Conservation (phyloP, 208 protist species). For the Leishmania turanica region DNA sequence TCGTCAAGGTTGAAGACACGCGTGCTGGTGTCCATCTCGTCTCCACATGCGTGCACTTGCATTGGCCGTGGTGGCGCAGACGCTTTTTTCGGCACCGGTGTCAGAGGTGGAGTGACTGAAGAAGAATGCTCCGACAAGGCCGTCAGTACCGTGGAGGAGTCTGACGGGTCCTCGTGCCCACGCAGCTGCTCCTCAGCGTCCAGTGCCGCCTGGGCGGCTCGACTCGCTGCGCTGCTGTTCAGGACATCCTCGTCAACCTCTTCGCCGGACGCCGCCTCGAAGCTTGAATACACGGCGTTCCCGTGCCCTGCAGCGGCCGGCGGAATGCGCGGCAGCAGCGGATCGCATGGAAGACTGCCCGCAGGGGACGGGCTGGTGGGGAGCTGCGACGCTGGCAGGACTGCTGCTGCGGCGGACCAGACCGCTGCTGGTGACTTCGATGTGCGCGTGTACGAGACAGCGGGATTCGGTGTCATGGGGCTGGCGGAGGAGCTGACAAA, state of each 20-base stretch:
- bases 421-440: neutral
- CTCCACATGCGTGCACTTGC: neutral
- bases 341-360: neutral
- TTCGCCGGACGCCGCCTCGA: neutral
- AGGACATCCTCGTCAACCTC: slow-evolving; percentile 13
- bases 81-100: neutral
- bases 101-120: neutral
- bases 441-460: neutral
- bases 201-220: slow-evolving; percentile 29
- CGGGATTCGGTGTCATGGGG: neutral
- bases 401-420: neutral
- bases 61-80: neutral
- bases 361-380: neutral
- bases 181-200: slow-evolving; percentile 20
- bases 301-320: neutral
- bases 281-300: neutral
- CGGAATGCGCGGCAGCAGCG: neutral
- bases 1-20: neutral
- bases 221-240: slow-evolving; percentile 22
- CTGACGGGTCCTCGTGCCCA: neutral
- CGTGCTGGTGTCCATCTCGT: neutral
- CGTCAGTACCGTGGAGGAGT: neutral
- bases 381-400: neutral
- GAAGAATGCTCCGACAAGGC: neutral
- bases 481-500: neutral